These are phyloP conservation scores for Sporothrix protearum DNA, from an alignment of 2,329 filamentous ascomycete species.

Conservation along the genomic window DNA sequence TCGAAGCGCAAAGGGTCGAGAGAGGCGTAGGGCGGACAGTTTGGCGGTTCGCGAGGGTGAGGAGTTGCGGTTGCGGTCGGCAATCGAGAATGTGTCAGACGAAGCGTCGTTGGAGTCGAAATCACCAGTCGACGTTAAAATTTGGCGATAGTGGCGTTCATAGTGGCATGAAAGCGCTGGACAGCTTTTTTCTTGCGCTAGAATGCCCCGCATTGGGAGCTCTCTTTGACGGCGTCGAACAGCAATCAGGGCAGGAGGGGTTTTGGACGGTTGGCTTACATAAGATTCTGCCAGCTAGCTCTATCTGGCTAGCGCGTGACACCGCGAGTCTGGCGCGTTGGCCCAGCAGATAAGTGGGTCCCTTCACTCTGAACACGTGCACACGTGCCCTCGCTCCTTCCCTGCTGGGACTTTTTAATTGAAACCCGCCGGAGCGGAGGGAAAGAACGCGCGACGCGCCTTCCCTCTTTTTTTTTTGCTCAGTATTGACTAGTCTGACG, in stretches of 20 bases:
- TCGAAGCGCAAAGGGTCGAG: conserved; percentile 37
- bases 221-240: neutral
- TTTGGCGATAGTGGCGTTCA: neutral
- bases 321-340: conserved; percentile 18
- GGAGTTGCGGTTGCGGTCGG: no score
- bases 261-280: neutral
- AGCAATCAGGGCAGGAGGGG: neutral
- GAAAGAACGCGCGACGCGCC: conserved; percentile 19
- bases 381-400: neutral
- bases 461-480: neutral
- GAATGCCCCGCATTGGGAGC: conserved; percentile 10
- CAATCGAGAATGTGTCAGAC: neutral
- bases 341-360: neutral
- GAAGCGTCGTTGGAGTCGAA: neutral
- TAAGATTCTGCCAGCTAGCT: neutral
- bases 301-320: conserved; percentile 13
- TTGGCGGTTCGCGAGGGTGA: conserved; percentile 32
- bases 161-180: neutral
- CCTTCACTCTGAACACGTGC: neutral
- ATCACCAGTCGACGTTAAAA: neutral
- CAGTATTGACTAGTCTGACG: neutral
- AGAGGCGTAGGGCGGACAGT: conserved; percentile 45
- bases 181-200: conserved; percentile 7
- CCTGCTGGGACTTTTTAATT: conserved; percentile 4
- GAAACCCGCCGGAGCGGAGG: neutral